A percentile compares a stretch with the other conserved stretches of the same genome.
Evolutionary conservation across 768 basidiomycete genomes (phyloP).

Genomic region (Boletus pseudopeckii): DNA sequence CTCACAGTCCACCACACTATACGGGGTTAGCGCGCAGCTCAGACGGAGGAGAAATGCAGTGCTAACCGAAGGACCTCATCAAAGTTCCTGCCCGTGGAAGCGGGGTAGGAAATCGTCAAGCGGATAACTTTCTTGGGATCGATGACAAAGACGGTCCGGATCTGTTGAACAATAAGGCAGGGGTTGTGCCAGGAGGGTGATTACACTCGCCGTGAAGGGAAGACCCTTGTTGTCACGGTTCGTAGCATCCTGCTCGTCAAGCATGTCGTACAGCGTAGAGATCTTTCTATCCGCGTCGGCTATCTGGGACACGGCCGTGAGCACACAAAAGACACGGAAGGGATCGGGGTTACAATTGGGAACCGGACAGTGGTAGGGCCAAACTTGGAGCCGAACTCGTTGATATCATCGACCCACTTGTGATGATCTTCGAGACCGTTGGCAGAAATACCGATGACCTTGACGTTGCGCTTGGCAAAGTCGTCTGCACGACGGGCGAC

Average conservation of each 20-base stretch:
- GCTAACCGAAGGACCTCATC: conserved; percentile 59
- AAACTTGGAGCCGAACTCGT: conserved; percentile 66
- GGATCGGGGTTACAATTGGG: conserved; percentile 66
- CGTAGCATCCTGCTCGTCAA: conserved; percentile 92
- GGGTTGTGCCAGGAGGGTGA: neutral
- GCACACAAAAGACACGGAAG: neutral
- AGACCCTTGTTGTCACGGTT: conserved; percentile 84
- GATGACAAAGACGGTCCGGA: conserved; percentile 96
- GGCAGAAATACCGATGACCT: conserved; percentile 91
- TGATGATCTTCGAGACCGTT: conserved; percentile 84
- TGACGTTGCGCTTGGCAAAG: conserved; percentile 85
- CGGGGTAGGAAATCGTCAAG: conserved; percentile 87
- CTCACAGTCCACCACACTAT: conserved; percentile 70
- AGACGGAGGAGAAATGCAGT: neutral
- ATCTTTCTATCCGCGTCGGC: conserved; percentile 87
- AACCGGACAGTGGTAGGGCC: conserved; percentile 77
- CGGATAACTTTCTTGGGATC: conserved; percentile 97
- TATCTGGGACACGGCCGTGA: conserved; percentile 51
- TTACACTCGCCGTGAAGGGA: conserved; percentile 74
- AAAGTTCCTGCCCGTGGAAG: conserved; percentile 94
- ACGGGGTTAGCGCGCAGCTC: conserved; percentile 6
- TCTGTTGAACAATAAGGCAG: conserved; percentile 37
- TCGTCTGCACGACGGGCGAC: conserved; percentile 84
- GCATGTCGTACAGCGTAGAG: conserved; percentile 89
- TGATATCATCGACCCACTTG: conserved; percentile 87